Conservation (phyloP, 306 rosid species). For the Gastrolobium bilobum region DNA sequence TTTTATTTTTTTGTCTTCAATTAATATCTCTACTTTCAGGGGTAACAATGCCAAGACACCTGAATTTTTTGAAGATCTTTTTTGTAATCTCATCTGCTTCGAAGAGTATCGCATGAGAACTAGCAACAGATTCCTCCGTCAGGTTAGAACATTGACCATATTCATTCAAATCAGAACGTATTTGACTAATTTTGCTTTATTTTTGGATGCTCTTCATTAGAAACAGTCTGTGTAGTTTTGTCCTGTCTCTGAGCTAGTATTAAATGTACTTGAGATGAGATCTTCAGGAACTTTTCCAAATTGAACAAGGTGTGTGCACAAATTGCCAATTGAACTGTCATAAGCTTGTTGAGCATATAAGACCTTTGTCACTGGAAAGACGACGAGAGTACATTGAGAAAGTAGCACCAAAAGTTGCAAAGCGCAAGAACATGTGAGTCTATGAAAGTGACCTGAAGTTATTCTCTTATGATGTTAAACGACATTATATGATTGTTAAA, state of each 20-base stretch:
- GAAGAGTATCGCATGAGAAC: slow-evolving; percentile 92
- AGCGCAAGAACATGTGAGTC: slow-evolving; percentile 75
- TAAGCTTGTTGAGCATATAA: slow-evolving; percentile 77
- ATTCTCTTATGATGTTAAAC: slow-evolving; percentile 22
- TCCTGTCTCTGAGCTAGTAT: slow-evolving; percentile 39
- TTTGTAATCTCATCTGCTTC: slow-evolving; percentile 87
- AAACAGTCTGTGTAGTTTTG: slow-evolving; percentile 23
- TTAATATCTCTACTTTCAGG: slow-evolving; percentile 67
- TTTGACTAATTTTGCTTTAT: slow-evolving; percentile 33
- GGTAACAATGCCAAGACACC: slow-evolving; percentile 78
- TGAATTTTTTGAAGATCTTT: slow-evolving; percentile 93
- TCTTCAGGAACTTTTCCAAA: slow-evolving; percentile 87
- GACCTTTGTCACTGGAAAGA: slow-evolving; percentile 73
- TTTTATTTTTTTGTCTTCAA: slow-evolving; percentile 36
- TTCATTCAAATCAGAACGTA: slow-evolving; percentile 21
- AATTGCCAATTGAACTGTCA: slow-evolving; percentile 89
- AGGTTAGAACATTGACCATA: slow-evolving; percentile 60
- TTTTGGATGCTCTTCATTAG: slow-evolving; percentile 30
- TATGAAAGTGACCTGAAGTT: slow-evolving; percentile 27
- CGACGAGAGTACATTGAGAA: slow-evolving; percentile 78
- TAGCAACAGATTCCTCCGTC: slow-evolving; percentile 84
- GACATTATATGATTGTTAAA: slow-evolving; percentile 22
- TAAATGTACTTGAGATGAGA: slow-evolving; percentile 40
- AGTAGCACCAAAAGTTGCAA: slow-evolving; percentile 81
- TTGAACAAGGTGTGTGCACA: slow-evolving; percentile 89